Conservation (phyloP, 2,329 filamentous ascomycete species). For the Trichoderma pleuroti region DNA sequence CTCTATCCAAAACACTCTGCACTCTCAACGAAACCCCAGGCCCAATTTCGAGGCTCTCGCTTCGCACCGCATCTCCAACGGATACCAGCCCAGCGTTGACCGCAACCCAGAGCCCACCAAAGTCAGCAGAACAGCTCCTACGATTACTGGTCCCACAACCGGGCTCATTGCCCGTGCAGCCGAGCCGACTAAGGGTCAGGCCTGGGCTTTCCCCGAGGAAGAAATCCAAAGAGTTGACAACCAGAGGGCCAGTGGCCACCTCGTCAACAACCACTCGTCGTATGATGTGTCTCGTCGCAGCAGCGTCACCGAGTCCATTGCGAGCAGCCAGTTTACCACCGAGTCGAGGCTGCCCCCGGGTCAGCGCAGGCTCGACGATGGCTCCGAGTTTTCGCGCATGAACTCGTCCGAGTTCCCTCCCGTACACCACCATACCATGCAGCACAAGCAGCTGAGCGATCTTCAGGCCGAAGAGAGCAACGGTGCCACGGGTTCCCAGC, state of each 20-base stretch:
- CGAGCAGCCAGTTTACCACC: slow-evolving; percentile 73
- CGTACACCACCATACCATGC: slow-evolving; percentile 71
- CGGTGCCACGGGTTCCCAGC: slow-evolving; percentile 57
- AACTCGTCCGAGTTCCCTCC: slow-evolving; percentile 54
- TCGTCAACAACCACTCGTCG: slow-evolving; percentile 27
- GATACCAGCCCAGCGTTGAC: slow-evolving; percentile 59
- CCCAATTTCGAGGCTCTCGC: slow-evolving; percentile 49
- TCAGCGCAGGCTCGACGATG: slow-evolving; percentile 68
- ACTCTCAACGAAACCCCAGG: slow-evolving; percentile 62
- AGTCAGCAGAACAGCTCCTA: slow-evolving; percentile 64
- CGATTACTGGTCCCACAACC: slow-evolving; percentile 68
- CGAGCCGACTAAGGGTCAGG: slow-evolving; percentile 76
- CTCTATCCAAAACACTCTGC: slow-evolving; percentile 68
- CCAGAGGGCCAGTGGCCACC: slow-evolving; percentile 36
- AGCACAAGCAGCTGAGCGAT: slow-evolving; percentile 68
- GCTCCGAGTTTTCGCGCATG: slow-evolving; percentile 48
- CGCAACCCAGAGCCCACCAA: slow-evolving; percentile 53
- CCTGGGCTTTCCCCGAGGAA: slow-evolving; percentile 79
- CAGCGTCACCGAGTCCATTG: slow-evolving; percentile 72
- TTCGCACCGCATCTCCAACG: slow-evolving; percentile 60
- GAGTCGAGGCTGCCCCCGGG: slow-evolving; percentile 69
- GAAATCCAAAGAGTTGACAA: slow-evolving; percentile 53
- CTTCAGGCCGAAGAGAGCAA: slow-evolving; percentile 56
- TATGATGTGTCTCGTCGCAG: slow-evolving; percentile 67
- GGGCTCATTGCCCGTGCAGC: slow-evolving; percentile 66